Base-by-base conservation (phyloP, 257 asterid species). In the Przewalskia tangutica region DNA sequence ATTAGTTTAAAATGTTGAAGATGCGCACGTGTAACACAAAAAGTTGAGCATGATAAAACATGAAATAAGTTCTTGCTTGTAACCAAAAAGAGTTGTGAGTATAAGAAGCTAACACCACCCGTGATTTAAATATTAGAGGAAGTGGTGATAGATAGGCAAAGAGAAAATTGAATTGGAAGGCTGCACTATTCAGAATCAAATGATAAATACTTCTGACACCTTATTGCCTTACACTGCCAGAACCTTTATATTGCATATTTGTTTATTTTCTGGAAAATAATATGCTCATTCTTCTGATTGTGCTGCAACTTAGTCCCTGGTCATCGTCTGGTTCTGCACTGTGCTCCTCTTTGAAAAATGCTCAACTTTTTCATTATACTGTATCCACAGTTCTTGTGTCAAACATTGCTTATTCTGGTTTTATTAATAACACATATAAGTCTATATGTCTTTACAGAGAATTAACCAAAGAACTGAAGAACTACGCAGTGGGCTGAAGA, bases 401-500 rank as follows among this genome's bases (percentile, higher is more conserved):
- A 23, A 50, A 23, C 23, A 18, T 23, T 64, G 23, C 71, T 81
- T 10, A 44, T 42, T 68, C 10, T 5, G 9, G 34, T 68, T 46
- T 27, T 40, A 68, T 64, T 60, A 16, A 20, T 20, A 27, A 9
- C 7, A 7, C 20, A 2, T 40, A 71, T 60, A 44, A 9, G 10
- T 51, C 56, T 67, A 13, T 54, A 54, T 83, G 56, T 46, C 63
- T 75, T 56, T 84, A 60, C 90, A 95, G 98, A 95, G 86, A 89
- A 92, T 93, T 83, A 89, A 88, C 81, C 87, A 86, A 51, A 90
- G 88, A 85, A 91, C 98, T 40, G 98, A 91, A 81, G 98, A 93
- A 82, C 85, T 95, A 71, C 89, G 85, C 83, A 89, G 88, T 73
- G 97, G 81, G 98, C 98, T 9, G 95, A 95, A 86, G 97, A 95